Conservation (phyloP, 257 asterid genomes). For the Forsythia viridissima region DNA sequence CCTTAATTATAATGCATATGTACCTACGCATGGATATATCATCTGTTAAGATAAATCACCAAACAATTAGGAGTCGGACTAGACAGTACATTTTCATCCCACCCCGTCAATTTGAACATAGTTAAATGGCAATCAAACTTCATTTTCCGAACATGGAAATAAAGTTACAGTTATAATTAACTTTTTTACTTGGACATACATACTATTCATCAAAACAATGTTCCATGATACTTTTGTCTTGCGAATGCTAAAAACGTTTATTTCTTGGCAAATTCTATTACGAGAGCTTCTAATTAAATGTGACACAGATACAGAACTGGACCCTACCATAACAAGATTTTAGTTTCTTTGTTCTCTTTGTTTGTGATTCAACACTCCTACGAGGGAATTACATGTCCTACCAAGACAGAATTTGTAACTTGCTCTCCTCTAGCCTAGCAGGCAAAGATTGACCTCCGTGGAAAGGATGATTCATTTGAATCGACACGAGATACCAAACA, state of each 20-base stretch:
- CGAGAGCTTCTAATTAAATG: neutral
- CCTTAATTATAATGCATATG: constrained; percentile 16
- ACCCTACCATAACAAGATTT: neutral
- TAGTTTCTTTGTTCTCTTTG: neutral
- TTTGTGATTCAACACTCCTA: neutral
- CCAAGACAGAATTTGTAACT: too few species aligned
- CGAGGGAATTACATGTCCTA: too few species aligned
- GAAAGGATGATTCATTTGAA: too few species aligned
- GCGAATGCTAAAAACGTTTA: neutral
- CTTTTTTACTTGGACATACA: too few species aligned
- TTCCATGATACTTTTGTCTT: too few species aligned
- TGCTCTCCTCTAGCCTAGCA: too few species aligned
- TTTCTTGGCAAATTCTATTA: neutral
- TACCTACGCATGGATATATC: neutral
- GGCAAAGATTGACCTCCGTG: too few species aligned
- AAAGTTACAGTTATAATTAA: too few species aligned
- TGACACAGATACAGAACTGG: neutral
- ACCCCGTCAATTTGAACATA: too few species aligned
- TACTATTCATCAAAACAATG: neutral
- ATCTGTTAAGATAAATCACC: constrained; percentile 8
- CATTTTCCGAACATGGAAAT: too few species aligned
- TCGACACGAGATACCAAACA: neutral
- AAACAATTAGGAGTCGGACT: neutral
- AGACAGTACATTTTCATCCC: too few species aligned
- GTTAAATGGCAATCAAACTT: too few species aligned